phyloP scores from a whole-genome alignment of 2,329 filamentous ascomycete genomes.

The Rhynchosporium secalis region DNA sequence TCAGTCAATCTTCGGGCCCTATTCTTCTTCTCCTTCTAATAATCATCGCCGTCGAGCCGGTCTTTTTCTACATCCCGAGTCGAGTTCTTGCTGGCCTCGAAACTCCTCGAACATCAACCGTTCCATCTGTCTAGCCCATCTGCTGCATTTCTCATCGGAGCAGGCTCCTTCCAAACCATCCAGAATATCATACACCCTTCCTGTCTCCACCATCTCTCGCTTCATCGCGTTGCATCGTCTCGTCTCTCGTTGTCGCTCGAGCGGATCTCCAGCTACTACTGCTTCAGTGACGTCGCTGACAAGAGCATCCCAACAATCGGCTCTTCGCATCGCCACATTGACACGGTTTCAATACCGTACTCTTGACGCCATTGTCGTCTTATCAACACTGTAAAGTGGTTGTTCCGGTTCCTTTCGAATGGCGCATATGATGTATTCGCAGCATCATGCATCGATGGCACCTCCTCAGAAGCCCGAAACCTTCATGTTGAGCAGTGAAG shows the following conservation, averaged over 20 bases:
- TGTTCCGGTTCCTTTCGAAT: slow-evolving; percentile 39
- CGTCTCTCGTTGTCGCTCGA: slow-evolving; percentile 28
- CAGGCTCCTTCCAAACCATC: slow-evolving; percentile 36
- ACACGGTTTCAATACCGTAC: slow-evolving; percentile 34
- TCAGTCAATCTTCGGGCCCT: slow-evolving; percentile 21
- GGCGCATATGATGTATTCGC: slow-evolving; percentile 65
- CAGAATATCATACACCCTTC: slow-evolving; percentile 14
- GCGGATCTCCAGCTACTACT: slow-evolving; percentile 29
- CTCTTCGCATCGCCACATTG: slow-evolving; percentile 27
- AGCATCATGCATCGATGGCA: slow-evolving; percentile 81
- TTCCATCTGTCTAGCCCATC: slow-evolving; percentile 39
- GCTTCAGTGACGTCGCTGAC: slow-evolving; percentile 37
- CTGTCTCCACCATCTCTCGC: slow-evolving; percentile 5
- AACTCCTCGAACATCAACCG: slow-evolving; percentile 40
- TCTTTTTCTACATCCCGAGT: slow-evolving; percentile 32
- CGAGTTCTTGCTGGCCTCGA: slow-evolving; percentile 41
- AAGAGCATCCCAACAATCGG: slow-evolving; percentile 24
- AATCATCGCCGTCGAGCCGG: slow-evolving; percentile 30
- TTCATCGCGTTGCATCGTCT: slow-evolving; percentile 34
- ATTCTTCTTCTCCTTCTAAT: slow-evolving; percentile 28
- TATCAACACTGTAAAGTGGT: slow-evolving; percentile 27
- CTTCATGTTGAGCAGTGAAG: slow-evolving; percentile 96
- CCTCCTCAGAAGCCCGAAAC: slow-evolving; percentile 96
- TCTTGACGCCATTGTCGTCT: slow-evolving; percentile 27
- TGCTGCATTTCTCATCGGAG: slow-evolving; percentile 39